Percentiles rank a stretch among this genome's conserved stretches.
Conservation (phyloP, 768 basidiomycete genomes). For the Rhodotorula kratochvilovae region DNA sequence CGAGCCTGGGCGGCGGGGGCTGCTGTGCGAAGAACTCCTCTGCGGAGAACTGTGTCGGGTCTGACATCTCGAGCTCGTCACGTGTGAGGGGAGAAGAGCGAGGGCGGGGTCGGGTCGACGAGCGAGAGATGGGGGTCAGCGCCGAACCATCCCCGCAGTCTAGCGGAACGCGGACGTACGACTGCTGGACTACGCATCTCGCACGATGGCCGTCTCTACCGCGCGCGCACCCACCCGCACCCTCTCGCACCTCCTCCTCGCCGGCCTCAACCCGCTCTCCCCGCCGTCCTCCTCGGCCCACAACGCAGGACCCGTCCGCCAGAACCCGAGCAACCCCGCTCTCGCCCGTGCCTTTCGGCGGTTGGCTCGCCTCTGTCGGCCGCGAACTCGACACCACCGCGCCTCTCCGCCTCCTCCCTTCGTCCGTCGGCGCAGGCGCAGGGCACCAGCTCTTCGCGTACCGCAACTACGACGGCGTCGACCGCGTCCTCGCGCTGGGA, state of each 20-base stretch:
- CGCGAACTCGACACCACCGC: slow-evolving; percentile 10
- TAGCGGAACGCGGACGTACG: no score
- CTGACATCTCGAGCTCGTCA: background rate
- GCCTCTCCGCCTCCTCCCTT: background rate
- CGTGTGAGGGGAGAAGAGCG: no score
- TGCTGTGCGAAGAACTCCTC: slow-evolving; percentile 88
- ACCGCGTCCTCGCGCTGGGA: slow-evolving; percentile 26
- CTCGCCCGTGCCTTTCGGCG: slow-evolving; percentile 14
- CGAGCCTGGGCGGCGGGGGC: slow-evolving; percentile 66
- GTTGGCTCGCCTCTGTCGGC: slow-evolving; percentile 32
- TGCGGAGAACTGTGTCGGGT: slow-evolving; percentile 22
- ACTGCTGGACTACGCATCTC: no score
- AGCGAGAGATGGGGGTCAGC: background rate
- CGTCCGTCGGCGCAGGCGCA: background rate
- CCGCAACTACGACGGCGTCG: slow-evolving; percentile 6
- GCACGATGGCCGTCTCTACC: background rate
- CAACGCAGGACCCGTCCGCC: background rate
- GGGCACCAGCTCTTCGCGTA: slow-evolving; percentile 23
- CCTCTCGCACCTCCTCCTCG: slow-evolving; percentile 32
- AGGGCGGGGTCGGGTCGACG: background rate
- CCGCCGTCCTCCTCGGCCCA: slow-evolving; percentile 1
- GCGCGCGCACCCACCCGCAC: background rate
- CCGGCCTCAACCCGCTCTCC: slow-evolving; percentile 33
- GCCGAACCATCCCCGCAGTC: background rate
- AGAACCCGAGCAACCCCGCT: slow-evolving; percentile 16